A percentile compares a stretch with the other conserved stretches of the same genome.
Conservation (phyloP, 495 filamentous ascomycete genomes). For the Penicillium silybi region DNA sequence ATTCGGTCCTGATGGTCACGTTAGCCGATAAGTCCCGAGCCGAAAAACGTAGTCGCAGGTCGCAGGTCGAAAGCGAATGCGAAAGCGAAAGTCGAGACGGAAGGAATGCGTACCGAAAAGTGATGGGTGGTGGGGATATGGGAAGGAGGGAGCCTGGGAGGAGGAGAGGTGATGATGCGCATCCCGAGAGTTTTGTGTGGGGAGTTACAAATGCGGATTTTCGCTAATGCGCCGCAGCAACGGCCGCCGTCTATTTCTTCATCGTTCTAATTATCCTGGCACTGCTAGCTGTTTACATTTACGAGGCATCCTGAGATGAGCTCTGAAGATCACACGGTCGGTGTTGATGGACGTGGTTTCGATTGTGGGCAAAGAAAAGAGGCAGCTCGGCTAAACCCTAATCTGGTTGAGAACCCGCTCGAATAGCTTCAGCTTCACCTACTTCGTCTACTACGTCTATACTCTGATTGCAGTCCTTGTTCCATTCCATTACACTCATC, state of each 20-base stretch:
- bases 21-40: conserved; percentile 13
- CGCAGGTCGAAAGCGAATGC: neutral
- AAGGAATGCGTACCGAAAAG: conserved; percentile 9
- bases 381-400: conserved; percentile 47
- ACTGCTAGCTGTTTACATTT: neutral
- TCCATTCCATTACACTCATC: neutral
- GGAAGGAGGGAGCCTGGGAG: conserved; percentile 8
- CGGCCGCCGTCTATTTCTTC: neutral
- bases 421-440: neutral
- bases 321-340: neutral
- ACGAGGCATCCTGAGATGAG: neutral
- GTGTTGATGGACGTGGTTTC: neutral
- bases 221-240: conserved; percentile 26
- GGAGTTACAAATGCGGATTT: conserved; percentile 20
- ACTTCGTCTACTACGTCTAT: too few relatives aligned
- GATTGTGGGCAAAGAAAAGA: conserved; percentile 25
- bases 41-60: neutral
- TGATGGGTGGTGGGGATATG: conserved; percentile 4
- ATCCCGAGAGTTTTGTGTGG: conserved; percentile 23
- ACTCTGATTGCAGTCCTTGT: neutral
- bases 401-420: conserved; percentile 8
- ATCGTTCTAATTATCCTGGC: neutral
- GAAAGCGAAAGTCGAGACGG: neutral
- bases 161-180: conserved; percentile 18
- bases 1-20: conserved; percentile 25